Conservation (phyloP, 2,329 filamentous ascomycete species). For the Epichloe gansuensis region DNA sequence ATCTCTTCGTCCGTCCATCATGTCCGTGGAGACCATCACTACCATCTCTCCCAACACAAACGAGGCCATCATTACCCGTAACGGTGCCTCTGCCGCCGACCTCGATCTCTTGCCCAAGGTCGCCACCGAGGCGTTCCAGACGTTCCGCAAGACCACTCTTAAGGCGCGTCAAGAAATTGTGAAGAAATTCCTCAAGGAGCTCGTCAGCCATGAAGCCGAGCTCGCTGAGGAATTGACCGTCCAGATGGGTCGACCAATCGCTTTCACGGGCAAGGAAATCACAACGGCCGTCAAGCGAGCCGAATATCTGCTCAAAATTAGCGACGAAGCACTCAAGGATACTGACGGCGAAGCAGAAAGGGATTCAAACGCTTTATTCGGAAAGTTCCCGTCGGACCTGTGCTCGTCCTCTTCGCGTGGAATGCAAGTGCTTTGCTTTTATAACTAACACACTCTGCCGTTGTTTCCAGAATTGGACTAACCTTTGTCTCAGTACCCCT, state of each 20-base stretch:
- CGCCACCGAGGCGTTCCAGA: constrained; percentile 63
- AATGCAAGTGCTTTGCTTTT: constrained; percentile 52
- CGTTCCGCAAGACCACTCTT: constrained; percentile 64
- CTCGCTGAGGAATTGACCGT: constrained; percentile 76
- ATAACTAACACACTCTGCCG: neutral
- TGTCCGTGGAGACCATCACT: constrained; percentile 53
- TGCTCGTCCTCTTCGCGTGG: constrained; percentile 88
- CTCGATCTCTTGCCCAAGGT: constrained; percentile 58
- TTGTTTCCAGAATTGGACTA: neutral
- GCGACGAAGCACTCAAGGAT: constrained; percentile 64
- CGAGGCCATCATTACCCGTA: constrained; percentile 67
- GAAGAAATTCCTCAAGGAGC: constrained; percentile 60
- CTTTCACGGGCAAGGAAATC: constrained; percentile 75
- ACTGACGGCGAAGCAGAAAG: constrained; percentile 73
- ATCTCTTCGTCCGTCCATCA: constrained; percentile 20
- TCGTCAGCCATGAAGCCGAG: constrained; percentile 62
- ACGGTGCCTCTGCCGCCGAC: constrained; percentile 59
- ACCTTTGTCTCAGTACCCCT: constrained; percentile 59
- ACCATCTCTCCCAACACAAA: constrained; percentile 90
- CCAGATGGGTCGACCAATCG: constrained; percentile 91
- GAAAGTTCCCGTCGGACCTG: constrained; percentile 77
- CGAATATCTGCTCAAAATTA: constrained; percentile 77
- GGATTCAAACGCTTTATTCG: constrained; percentile 86
- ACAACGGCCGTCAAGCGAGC: constrained; percentile 74
- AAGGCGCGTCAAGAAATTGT: constrained; percentile 69